Evolutionary conservation across 2,329 filamentous ascomycete genomes (phyloP).

Genomic region (Fusarium kyushuense): DNA sequence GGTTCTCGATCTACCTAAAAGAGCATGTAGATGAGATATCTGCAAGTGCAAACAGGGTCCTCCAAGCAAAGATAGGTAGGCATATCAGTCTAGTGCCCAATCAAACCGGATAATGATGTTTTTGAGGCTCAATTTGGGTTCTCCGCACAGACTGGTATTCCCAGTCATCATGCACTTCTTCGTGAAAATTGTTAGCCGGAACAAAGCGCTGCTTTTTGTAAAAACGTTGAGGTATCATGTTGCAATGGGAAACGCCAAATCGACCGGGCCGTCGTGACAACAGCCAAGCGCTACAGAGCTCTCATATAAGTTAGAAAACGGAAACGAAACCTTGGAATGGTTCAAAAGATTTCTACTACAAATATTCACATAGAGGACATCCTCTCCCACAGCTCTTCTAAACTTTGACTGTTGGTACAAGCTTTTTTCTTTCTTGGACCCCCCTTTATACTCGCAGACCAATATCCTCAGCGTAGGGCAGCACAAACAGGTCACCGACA

Average conservation of each 20-base stretch:
- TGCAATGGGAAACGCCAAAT: background rate
- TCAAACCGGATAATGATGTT: background rate
- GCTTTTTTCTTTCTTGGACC: conserved; percentile 51
- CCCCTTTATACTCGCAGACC: conserved; percentile 88
- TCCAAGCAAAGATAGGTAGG: background rate
- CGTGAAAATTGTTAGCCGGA: background rate
- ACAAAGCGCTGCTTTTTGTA: background rate
- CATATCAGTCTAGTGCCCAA: background rate
- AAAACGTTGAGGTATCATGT: background rate
- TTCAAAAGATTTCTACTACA: conserved; percentile 58
- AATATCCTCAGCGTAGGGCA: conserved; percentile 94
- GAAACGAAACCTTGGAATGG: conserved; percentile 38
- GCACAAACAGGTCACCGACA: conserved; percentile 89
- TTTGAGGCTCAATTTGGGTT: conserved; percentile 14
- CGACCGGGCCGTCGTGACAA: background rate
- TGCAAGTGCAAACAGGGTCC: background rate
- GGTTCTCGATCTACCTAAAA: conserved; percentile 9
- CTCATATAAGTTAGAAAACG: conserved; percentile 6
- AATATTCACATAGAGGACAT: conserved; percentile 60
- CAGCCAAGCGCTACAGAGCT: background rate
- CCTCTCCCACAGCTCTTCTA: conserved; percentile 54
- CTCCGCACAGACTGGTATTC: background rate
- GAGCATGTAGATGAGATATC: conserved; percentile 2
- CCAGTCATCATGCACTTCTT: background rate
- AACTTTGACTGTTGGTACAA: conserved; percentile 60